Evolutionary conservation across 805 yeast genomes (phyloP), one percentile per base, ranked within the genome.

Genomic region (Trichomonascus vanleenenianus): DNA sequence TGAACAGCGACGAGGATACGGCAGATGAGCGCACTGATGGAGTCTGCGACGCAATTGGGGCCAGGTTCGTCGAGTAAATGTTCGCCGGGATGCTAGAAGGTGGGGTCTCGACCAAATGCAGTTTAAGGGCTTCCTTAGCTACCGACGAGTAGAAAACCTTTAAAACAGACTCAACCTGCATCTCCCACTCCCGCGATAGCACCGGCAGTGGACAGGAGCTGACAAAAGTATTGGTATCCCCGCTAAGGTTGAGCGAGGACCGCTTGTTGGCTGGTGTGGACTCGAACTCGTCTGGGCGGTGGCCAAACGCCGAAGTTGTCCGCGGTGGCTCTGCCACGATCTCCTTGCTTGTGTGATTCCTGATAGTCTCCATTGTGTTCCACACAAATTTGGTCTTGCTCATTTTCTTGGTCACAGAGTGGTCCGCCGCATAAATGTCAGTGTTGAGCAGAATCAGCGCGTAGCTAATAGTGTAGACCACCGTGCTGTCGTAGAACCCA

Each of bases 381-480:
- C 63, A 62, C 12, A 76, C 68, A 52, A 75, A 80, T 40, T 68
- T 67, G 2, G 54, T 73, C 71, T 56, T 65, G 68, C 54, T 40
- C 61, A 68, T 42, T 50, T 53, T 48, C 61, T 69, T 43, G 57
- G 63, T 43, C 22, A 48, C 43, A 3, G 52, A 34, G 35, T 57
- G 62, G 34, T 69, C 73, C 33, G 71, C 56, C 47, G 81, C 81
- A 64, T 85, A 87, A 33, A 85, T 65, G 45, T 87, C 88, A 0
- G 95, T 83, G 62, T 86, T 86, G 44, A 85, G 68, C 43, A 86
- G 72, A 43, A 86, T 70, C 53, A 86, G 65, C 2, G 88, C 74
- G 62, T 85, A 86, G 32, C 85, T 71, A 2, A 85, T 72, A 30
- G 86, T 76, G 61, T 85, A 86, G 48, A 83, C 79, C 43, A 71